These are phyloP conservation scores for Nemania sp. DNA, from an alignment of 2,329 filamentous ascomycete genomes.

Conservation along the genomic window DNA sequence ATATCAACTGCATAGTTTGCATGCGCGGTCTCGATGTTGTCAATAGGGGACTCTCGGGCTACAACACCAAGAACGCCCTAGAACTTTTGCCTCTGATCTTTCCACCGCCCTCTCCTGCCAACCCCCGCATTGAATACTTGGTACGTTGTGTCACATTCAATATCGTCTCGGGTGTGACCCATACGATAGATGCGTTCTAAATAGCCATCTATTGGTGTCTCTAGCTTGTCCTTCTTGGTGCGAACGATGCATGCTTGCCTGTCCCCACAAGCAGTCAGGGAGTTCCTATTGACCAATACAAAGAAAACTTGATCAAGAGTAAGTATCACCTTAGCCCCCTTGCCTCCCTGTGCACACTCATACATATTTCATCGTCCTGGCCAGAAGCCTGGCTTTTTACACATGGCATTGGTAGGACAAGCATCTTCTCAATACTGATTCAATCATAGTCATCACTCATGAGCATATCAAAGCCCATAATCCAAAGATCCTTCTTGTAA, in stretches of 20 bases:
- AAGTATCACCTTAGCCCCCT: neutral
- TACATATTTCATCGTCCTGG: neutral
- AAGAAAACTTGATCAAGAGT: slow-evolving; percentile 63
- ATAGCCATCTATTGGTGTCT: neutral
- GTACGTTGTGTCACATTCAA: slow-evolving; percentile 46
- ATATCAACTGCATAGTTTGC: slow-evolving; percentile 58
- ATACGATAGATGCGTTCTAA: too few relatives aligned
- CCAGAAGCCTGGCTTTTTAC: neutral
- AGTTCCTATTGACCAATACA: slow-evolving; percentile 76
- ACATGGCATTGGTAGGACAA: neutral
- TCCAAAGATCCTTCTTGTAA: slow-evolving; percentile 74
- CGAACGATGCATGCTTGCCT: slow-evolving; percentile 82
- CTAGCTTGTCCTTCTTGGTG: slow-evolving; percentile 79
- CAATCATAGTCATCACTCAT: slow-evolving; percentile 68
- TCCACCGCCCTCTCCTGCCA: slow-evolving; percentile 60
- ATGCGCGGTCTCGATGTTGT: slow-evolving; percentile 80
- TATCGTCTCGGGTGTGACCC: neutral
- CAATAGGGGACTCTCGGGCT: slow-evolving; percentile 86
- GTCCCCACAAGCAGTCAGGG: slow-evolving; percentile 69
- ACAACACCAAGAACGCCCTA: slow-evolving; percentile 77
- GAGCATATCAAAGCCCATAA: slow-evolving; percentile 69
- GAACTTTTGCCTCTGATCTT: slow-evolving; percentile 71
- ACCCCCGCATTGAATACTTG: slow-evolving; percentile 67
- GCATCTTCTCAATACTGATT: slow-evolving; percentile 59
- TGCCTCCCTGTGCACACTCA: neutral